These are phyloP conservation scores for Suillus alpinus DNA, from an alignment of 768 basidiomycete species.

Conservation along the genomic window DNA sequence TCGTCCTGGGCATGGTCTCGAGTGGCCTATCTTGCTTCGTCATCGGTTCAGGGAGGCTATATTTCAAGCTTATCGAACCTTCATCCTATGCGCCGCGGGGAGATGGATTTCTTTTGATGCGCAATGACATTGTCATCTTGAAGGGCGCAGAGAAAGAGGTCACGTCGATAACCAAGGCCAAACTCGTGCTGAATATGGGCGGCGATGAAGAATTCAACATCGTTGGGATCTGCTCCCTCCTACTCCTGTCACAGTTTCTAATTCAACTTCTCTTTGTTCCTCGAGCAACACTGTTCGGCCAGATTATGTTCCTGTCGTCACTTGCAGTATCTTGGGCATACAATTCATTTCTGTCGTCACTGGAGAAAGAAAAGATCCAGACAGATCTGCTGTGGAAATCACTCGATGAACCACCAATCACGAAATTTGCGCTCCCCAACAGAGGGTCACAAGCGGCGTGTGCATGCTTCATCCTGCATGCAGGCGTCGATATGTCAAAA, in stretches of 20 bases:
- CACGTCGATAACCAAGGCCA: conserved; percentile 27
- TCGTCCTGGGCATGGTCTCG: conserved; percentile 31
- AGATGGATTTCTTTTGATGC: conserved; percentile 24
- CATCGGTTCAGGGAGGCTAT: conserved; percentile 26
- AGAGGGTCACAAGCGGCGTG: conserved; percentile 18
- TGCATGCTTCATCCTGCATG: conserved; percentile 12
- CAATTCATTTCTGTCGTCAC: conserved; percentile 26
- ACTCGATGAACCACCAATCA: conserved; percentile 11
- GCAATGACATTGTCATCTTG: conserved; percentile 23
- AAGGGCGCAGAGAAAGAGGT: conserved; percentile 27
- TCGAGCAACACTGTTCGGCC: conserved; percentile 31
- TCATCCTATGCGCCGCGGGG: conserved; percentile 19
- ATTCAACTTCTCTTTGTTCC: conserved; percentile 32
- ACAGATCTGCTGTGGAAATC: conserved; percentile 16
- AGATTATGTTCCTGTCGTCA: conserved; percentile 33
- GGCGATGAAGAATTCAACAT: conserved; percentile 1
- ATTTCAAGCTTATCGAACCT: conserved; percentile 14
- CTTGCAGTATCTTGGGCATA: conserved; percentile 34
- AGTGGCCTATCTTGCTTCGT: conserved; percentile 29
- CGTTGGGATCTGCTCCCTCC: conserved; percentile 24
- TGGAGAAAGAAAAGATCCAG: conserved; percentile 28
- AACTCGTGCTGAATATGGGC: conserved; percentile 17
- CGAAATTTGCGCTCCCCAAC: conserved; percentile 14
- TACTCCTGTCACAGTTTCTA: conserved; percentile 29
- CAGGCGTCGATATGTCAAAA: not conserved